Evolutionary conservation across 345 rosid genomes (phyloP).

Genomic region (Citrus maxima): DNA sequence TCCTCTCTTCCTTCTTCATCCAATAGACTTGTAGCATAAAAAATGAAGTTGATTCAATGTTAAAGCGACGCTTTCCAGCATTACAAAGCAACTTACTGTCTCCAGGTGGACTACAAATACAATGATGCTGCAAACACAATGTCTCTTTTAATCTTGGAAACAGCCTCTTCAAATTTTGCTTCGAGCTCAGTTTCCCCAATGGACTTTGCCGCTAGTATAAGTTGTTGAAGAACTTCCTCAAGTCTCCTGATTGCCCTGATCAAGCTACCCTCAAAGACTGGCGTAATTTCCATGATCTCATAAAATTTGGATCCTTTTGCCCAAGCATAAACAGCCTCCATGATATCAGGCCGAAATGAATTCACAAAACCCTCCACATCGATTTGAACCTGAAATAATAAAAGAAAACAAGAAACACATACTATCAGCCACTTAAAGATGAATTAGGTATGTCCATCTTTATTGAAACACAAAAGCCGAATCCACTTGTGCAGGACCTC

Average conservation of each 20-base stretch:
- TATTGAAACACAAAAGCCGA: background rate
- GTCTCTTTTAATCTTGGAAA: conserved; percentile 88
- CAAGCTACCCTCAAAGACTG: conserved; percentile 96
- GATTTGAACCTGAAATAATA: conserved; percentile 61
- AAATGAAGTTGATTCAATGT: background rate
- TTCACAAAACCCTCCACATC: conserved; percentile 79
- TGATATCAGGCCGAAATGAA: conserved; percentile 88
- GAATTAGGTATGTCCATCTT: background rate
- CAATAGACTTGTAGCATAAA: background rate
- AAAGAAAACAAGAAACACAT: background rate
- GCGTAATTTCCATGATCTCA: conserved; percentile 91
- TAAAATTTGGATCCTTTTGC: conserved; percentile 94
- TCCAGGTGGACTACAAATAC: conserved; percentile 44
- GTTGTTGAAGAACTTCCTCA: conserved; percentile 97
- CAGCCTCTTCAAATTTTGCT: conserved; percentile 83
- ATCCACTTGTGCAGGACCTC: background rate
- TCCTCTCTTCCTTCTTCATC: background rate
- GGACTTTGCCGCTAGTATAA: conserved; percentile 82
- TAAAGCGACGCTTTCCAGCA: background rate
- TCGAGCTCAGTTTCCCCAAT: conserved; percentile 86
- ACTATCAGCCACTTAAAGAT: background rate
- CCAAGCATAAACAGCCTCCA: conserved; percentile 99
- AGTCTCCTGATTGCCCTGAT: conserved; percentile 94
- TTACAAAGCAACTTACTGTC: background rate
- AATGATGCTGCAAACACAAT: conserved; percentile 95